Percentiles rank a stretch among this genome's conserved stretches.
Evolutionary conservation across 495 filamentous ascomycete species (phyloP).

Genomic region (Hyaloscypha finlandica): DNA sequence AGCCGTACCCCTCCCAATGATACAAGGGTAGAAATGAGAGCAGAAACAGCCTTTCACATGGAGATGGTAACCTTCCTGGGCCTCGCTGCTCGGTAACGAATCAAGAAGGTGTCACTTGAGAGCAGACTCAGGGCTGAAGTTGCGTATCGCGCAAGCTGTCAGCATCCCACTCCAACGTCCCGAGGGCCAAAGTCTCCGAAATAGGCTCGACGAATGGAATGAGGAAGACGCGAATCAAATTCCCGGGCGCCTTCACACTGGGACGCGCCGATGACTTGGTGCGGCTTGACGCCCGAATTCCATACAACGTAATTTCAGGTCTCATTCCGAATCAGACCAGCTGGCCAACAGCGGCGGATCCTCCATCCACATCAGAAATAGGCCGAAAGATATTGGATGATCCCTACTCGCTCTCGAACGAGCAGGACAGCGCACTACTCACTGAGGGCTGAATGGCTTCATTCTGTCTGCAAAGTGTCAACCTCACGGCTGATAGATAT

Average conservation of each 20-base stretch:
- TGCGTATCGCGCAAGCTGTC: neutral
- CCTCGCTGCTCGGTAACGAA: constrained; percentile 1
- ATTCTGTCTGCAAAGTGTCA: too few species aligned
- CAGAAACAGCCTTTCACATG: neutral
- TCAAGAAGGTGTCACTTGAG: neutral
- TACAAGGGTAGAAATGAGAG: neutral
- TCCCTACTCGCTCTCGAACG: neutral
- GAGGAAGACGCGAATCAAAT: neutral
- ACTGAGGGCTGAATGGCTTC: neutral
- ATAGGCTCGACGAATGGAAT: neutral
- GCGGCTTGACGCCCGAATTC: neutral
- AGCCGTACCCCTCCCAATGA: neutral
- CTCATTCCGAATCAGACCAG: neutral
- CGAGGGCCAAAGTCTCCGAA: neutral
- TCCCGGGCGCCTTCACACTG: neutral
- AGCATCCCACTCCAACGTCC: neutral
- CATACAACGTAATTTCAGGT: neutral
- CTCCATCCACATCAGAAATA: neutral
- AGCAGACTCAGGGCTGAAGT: neutral
- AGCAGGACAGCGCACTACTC: too few species aligned
- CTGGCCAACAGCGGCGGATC: neutral
- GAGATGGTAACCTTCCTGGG: neutral
- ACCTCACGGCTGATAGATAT: too few species aligned
- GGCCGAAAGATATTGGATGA: neutral
- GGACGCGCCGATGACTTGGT: neutral